These are phyloP conservation scores for Avena insularis DNA, from an alignment of 176 grass and related monocot genomes.

Conservation along the genomic window DNA sequence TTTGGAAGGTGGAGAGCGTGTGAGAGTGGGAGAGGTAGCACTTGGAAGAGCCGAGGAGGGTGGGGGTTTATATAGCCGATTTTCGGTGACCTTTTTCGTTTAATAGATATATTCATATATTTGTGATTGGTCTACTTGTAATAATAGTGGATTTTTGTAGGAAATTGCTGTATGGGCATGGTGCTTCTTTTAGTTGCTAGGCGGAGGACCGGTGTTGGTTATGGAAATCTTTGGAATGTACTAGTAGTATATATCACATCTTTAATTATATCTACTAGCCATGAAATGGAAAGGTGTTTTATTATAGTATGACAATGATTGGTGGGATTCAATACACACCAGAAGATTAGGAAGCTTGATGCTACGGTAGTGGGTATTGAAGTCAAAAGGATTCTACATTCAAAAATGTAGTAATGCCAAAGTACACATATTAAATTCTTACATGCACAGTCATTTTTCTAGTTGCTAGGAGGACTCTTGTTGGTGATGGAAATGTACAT, in stretches of 20 bases:
- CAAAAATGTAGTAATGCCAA: not conserved
- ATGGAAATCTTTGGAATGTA: not conserved
- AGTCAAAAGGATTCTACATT: too few relatives aligned
- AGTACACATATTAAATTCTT: not conserved
- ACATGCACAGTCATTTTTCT: too few relatives aligned
- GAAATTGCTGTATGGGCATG: not conserved
- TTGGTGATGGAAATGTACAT: too few relatives aligned
- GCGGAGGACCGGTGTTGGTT: not conserved
- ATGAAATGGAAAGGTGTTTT: too few relatives aligned
- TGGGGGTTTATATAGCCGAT: slow-evolving; percentile 46
- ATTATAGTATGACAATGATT: too few relatives aligned
- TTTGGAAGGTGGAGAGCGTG: slow-evolving; percentile 1
- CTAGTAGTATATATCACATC: too few relatives aligned
- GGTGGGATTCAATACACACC: too few relatives aligned
- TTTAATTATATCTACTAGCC: not conserved
- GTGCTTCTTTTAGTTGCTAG: not conserved
- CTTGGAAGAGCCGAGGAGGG: slow-evolving; percentile 32
- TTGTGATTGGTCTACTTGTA: not conserved
- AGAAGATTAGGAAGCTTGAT: too few relatives aligned
- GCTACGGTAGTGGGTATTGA: too few relatives aligned
- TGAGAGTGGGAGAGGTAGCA: not conserved
- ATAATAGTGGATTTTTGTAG: not conserved
- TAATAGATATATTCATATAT: not conserved
- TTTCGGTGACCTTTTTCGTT: not conserved
- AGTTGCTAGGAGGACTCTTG: too few relatives aligned